Evolutionary conservation across 306 rosid species (phyloP).

Genomic region (Prunus campanulata): DNA sequence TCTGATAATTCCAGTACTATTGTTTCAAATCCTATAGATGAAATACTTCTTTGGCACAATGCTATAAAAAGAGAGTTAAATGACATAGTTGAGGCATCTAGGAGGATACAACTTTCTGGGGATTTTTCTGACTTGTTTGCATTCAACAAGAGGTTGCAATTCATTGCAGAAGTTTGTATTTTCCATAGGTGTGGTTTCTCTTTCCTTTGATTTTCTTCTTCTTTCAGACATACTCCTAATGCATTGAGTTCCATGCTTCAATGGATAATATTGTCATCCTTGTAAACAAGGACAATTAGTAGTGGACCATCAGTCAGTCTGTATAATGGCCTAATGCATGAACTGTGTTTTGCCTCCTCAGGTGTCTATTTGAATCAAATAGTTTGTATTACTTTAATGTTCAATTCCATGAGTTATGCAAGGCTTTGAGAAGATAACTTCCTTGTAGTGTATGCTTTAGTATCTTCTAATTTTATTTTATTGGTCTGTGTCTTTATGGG

Average conservation of each 20-base stretch:
- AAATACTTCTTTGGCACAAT: constrained; percentile 88
- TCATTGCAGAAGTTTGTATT: constrained; percentile 88
- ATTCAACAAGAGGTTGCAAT: constrained; percentile 77
- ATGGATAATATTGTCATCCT: neutral
- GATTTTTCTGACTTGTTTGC: constrained; percentile 67
- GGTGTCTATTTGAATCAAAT: neutral
- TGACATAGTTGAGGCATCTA: constrained; percentile 58
- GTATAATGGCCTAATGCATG: neutral
- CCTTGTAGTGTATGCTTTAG: neutral
- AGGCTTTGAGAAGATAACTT: neutral
- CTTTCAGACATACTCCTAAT: neutral
- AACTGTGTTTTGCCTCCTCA: neutral
- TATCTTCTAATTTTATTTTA: neutral
- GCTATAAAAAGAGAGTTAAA: constrained; percentile 79
- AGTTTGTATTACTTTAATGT: neutral
- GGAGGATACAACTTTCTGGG: constrained; percentile 49
- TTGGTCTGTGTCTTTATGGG: neutral
- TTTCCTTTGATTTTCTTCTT: neutral
- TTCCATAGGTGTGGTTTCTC: constrained; percentile 69
- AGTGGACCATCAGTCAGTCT: neutral
- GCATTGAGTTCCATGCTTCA: constrained; percentile 9
- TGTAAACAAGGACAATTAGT: neutral
- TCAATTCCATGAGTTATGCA: neutral
- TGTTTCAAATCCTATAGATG: constrained; percentile 70
- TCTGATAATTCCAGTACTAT: constrained; percentile 21